Evolutionary conservation across 2,329 filamentous ascomycete genomes (phyloP).

Genomic region (Cytospora chrysosperma): DNA sequence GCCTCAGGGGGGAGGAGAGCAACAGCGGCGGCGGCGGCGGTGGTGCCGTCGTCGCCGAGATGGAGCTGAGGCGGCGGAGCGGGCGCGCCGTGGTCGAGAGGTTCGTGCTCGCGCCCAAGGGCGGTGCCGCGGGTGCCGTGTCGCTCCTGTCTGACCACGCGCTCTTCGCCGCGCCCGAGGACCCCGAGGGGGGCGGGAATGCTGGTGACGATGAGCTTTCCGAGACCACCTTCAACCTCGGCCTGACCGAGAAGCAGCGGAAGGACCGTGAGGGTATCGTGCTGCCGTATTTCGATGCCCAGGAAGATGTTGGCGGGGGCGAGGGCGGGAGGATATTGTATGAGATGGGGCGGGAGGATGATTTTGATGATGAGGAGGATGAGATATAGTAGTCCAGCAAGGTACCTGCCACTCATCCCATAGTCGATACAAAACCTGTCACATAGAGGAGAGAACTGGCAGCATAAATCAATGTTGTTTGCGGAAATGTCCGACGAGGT

Average conservation of each 20-base stretch:
- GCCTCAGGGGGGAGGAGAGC: conserved; percentile 44
- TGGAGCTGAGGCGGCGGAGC: conserved; percentile 83
- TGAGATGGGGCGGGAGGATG: conserved; percentile 94
- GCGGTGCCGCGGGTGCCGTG: conserved; percentile 34
- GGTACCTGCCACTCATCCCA: conserved; percentile 17
- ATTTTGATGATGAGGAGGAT: conserved; percentile 71
- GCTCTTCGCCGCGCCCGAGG: conserved; percentile 55
- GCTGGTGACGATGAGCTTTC: conserved; percentile 53
- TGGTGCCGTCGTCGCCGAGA: conserved; percentile 67
- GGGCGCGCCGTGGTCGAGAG: conserved; percentile 73
- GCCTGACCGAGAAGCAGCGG: conserved; percentile 87
- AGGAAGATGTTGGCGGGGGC: conserved; percentile 73
- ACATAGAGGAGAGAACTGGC: not conserved
- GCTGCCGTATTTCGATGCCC: conserved; percentile 94
- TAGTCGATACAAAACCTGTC: not conserved
- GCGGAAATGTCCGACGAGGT: not conserved
- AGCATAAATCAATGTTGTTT: not conserved
- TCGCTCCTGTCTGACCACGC: conserved; percentile 75
- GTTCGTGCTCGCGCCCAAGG: conserved; percentile 49
- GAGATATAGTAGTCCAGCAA: conserved; percentile 62
- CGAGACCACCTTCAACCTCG: conserved; percentile 80
- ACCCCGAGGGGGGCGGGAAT: conserved; percentile 33
- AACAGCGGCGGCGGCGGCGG: conserved; percentile 25
- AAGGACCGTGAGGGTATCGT: conserved; percentile 85
- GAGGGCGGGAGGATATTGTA: conserved; percentile 93